phyloP scores from a whole-genome alignment of 768 basidiomycete species.

The Neoboletus magnificus region DNA sequence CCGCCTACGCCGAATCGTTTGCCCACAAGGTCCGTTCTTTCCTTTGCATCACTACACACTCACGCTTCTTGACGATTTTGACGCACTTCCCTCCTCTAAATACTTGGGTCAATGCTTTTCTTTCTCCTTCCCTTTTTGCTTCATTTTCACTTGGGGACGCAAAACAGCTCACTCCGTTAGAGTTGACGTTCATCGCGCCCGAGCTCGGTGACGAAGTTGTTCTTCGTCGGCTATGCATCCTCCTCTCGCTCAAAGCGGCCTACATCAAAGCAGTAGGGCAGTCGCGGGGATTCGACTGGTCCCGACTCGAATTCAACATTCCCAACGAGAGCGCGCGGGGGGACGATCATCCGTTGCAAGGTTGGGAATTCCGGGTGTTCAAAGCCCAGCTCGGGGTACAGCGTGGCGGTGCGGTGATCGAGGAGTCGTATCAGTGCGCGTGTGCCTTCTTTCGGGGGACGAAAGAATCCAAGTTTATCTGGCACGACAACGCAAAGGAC shows the following conservation, averaged over 20 bases:
- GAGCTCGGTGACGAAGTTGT: constrained; percentile 59
- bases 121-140: no score
- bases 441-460: constrained; percentile 74
- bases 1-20: constrained; percentile 67
- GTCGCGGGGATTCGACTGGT: constrained; percentile 75
- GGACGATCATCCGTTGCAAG: constrained; percentile 65
- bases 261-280: constrained; percentile 86
- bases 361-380: constrained; percentile 88
- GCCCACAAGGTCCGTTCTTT: constrained; percentile 62
- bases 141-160: no score
- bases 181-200: constrained; percentile 50
- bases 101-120: neutral
- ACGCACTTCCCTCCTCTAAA: neutral
- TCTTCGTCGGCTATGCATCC: constrained; percentile 71
- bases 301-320: constrained; percentile 79
- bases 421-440: constrained; percentile 74
- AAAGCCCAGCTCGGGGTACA: constrained; percentile 68
- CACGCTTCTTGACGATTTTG: neutral
- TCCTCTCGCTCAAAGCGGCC: constrained; percentile 75
- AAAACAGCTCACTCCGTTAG: constrained; percentile 44
- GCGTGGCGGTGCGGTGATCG: constrained; percentile 46
- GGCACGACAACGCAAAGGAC: constrained; percentile 63
- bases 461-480: constrained; percentile 64
- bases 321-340: constrained; percentile 57
- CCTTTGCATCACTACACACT: neutral